Percentiles rank a stretch among this genome's conserved stretches.
These are phyloP conservation scores for Hordeum vulgare DNA, from an alignment of 176 grass and related monocot species.

Conservation along the genomic window MorexV3_pseudomolecules_assembly NC_058523.1:392811059-392811558, in stretches of 20 bases:
- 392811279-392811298: conserved; percentile 62
- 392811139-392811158: conserved; percentile 98
- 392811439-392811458: not conserved
- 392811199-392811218: conserved; percentile 89
- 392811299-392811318: conserved; percentile 47
- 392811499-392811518: conserved; percentile 16
- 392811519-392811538: conserved; percentile 11
- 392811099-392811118: conserved; percentile 91
- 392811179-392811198: conserved; percentile 89
- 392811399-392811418: not conserved
- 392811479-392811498: not conserved
- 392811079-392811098: conserved; percentile 70
- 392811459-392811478: not conserved
- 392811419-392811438: not conserved
- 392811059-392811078: conserved; percentile 96
- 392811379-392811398: not conserved
- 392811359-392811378: not conserved
- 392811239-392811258: conserved; percentile 60
- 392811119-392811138: conserved; percentile 89
- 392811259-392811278: conserved; percentile 92
- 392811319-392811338: conserved; percentile 69
- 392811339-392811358: conserved; percentile 65
- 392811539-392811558: not conserved
- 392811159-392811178: conserved; percentile 56
- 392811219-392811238: conserved; percentile 83